phyloP scores from a whole-genome alignment of 23 red algal genomes.

The Gracilaria domingensis region DNA sequence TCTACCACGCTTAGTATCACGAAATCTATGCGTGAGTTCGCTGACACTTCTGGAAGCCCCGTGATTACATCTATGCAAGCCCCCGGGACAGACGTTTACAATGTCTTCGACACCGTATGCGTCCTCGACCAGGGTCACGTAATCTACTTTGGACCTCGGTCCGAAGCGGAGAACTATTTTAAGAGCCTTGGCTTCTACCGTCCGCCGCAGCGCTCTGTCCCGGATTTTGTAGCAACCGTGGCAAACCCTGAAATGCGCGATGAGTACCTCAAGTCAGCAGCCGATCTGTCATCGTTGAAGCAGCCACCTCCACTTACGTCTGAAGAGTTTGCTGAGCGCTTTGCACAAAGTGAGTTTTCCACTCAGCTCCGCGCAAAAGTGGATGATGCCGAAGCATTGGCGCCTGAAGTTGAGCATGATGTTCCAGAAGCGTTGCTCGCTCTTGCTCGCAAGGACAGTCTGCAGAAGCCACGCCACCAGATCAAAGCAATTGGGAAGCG shows the following conservation, averaged over 20 bases:
- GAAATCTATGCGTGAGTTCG: constrained; percentile 61
- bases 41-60: constrained; percentile 36
- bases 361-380: not conserved
- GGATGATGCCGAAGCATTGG: not conserved
- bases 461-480: constrained; percentile 67
- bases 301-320: not conserved
- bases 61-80: constrained; percentile 85
- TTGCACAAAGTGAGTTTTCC: not conserved
- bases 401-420: not conserved
- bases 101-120: constrained; percentile 89
- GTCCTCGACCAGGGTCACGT: constrained; percentile 83
- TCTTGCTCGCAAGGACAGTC: constrained; percentile 33
- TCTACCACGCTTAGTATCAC: constrained; percentile 84
- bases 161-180: constrained; percentile 84
- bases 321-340: not conserved
- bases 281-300: not conserved
- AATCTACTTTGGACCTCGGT: constrained; percentile 86
- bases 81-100: constrained; percentile 80
- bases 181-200: constrained; percentile 69
- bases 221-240: constrained; percentile 91
- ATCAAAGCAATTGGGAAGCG: constrained; percentile 52
- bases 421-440: not conserved
- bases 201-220: constrained; percentile 83
- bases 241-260: constrained; percentile 50
- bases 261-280: constrained; percentile 5